phyloP scores from a whole-genome alignment of 116 monocot genomes.

The Iris pallida region DNA sequence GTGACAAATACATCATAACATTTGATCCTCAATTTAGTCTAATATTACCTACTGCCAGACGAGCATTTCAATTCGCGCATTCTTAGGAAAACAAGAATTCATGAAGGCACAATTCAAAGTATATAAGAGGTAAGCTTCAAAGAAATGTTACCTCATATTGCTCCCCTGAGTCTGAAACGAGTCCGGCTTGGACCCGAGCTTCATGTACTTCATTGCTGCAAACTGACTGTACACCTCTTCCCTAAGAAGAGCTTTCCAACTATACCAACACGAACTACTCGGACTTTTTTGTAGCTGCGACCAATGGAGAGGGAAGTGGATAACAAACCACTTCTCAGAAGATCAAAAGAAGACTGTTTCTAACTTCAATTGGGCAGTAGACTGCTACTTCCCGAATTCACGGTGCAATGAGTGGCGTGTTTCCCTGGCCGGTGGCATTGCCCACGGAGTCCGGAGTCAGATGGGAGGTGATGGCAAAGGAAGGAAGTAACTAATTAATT shows the following conservation, averaged over 20 bases:
- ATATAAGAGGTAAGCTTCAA: background rate
- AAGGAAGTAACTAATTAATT: background rate
- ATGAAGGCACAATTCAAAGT: background rate
- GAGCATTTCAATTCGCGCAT: background rate
- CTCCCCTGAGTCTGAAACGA: constrained; percentile 57
- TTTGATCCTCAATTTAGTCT: background rate
- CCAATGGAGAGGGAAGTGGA: background rate
- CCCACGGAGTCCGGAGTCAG: constrained; percentile 5
- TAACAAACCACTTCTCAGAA: background rate
- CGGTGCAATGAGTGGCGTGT: background rate
- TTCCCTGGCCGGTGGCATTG: constrained; percentile 1
- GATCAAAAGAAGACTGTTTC: background rate
- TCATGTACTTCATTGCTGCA: constrained; percentile 79
- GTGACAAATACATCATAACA: background rate
- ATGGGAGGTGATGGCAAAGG: background rate
- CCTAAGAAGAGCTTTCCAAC: background rate
- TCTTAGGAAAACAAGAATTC: background rate
- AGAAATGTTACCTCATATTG: constrained; percentile 34
- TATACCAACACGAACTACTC: background rate
- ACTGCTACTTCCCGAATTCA: background rate
- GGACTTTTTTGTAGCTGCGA: background rate
- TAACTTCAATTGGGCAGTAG: background rate
- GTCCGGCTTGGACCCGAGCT: constrained; percentile 65
- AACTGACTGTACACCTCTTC: constrained; percentile 4
- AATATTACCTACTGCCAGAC: background rate